Evolutionary conservation across 345 rosid genomes (phyloP).

Genomic region (Nasturtium officinale): DNA sequence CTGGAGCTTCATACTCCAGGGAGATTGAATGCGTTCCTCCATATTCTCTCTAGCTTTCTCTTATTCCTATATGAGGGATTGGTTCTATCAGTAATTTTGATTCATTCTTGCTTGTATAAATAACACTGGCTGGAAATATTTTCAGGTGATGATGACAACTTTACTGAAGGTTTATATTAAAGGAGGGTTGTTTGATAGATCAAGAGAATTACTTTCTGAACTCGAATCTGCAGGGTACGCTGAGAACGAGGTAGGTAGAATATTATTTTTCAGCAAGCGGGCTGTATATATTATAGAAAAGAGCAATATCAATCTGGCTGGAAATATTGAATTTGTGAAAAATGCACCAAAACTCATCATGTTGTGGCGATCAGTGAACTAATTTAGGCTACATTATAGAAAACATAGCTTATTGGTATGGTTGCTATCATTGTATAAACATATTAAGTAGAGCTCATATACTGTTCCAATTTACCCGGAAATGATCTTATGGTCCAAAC

Average conservation of each 20-base stretch:
- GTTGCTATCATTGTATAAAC: neutral
- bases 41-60: neutral
- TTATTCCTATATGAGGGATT: neutral
- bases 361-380: constrained; percentile 3
- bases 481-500: neutral
- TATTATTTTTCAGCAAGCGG: constrained; percentile 11
- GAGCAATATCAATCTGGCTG: neutral
- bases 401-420: constrained; percentile 9
- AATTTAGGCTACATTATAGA: neutral
- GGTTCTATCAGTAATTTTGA: constrained; percentile 1
- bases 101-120: constrained; percentile 12
- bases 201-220: constrained; percentile 66
- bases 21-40: neutral
- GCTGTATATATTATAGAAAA: neutral
- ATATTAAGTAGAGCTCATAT: constrained; percentile 3
- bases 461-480: neutral
- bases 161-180: constrained; percentile 80
- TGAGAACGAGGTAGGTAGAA: constrained; percentile 65
- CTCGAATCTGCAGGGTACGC: constrained; percentile 74
- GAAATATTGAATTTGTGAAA: neutral
- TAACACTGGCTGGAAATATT: constrained; percentile 28
- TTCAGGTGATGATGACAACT: constrained; percentile 89
- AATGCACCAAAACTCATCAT: neutral
- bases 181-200: constrained; percentile 86
- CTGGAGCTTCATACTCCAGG: constrained; percentile 5